Evolutionary conservation across 176 grass and related monocot genomes (phyloP).

Genomic region (Lolium perenne): DNA sequence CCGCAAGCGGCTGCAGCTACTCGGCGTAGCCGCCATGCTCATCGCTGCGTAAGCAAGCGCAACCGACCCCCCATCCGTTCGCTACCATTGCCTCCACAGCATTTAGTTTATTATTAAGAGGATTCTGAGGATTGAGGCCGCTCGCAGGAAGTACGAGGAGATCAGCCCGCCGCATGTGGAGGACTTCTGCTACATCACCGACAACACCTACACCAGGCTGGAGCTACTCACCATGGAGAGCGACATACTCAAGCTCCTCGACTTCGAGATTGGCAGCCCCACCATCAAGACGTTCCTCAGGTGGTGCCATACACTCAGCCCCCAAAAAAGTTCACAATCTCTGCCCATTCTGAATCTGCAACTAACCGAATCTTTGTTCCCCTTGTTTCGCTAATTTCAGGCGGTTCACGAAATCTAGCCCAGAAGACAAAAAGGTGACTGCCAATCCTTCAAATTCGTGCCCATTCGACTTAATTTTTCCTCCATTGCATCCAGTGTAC

Average conservation of each 20-base stretch:
- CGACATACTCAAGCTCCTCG: constrained; percentile 80
- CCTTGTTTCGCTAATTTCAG: constrained; percentile 47
- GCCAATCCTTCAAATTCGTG: neutral
- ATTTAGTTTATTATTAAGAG: neutral
- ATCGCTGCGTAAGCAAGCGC: constrained; percentile 69
- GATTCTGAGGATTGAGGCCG: neutral
- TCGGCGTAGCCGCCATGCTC: constrained; percentile 85
- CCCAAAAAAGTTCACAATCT: neutral
- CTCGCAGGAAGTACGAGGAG: constrained; percentile 90
- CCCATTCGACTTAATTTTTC: neutral
- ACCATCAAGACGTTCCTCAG: constrained; percentile 88
- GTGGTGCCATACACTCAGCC: constrained; percentile 46
- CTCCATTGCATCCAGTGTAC: neutral
- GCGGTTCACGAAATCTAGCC: constrained; percentile 61
- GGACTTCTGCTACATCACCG: constrained; percentile 97
- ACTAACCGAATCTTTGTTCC: constrained; percentile 11
- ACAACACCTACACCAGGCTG: constrained; percentile 90
- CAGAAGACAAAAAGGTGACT: constrained; percentile 66
- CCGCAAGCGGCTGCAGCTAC: constrained; percentile 79
- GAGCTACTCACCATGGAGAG: constrained; percentile 93
- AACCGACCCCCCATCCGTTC: neutral
- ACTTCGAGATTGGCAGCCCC: constrained; percentile 90
- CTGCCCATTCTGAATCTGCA: neutral
- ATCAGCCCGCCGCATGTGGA: constrained; percentile 74
- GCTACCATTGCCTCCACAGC: neutral